A percentile compares a stretch with the other conserved stretches of the same genome.
phyloP scores from a whole-genome alignment of 2,329 filamentous ascomycete species.

The Dactylella cylindrospora region DNA sequence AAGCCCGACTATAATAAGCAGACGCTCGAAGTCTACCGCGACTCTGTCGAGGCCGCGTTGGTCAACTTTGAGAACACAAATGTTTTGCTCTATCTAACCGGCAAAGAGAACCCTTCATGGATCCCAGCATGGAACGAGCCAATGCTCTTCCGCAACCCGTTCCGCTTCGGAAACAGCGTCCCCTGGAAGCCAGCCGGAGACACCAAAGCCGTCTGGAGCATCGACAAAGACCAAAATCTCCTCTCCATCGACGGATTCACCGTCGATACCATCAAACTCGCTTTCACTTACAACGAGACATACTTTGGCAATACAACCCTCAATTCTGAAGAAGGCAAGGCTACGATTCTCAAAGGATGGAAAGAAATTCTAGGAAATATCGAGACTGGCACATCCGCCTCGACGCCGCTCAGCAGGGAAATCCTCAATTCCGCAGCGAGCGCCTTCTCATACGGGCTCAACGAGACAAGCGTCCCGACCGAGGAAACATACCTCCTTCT shows the following conservation, averaged over 20 bases:
- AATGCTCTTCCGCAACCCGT: conserved; percentile 50
- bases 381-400: conserved; percentile 5
- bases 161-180: conserved; percentile 49
- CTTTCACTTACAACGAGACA: conserved; percentile 44
- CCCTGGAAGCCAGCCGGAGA: conserved; percentile 47
- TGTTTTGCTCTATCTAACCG: conserved; percentile 46
- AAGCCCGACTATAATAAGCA: conserved; percentile 46
- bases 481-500: conserved; percentile 42
- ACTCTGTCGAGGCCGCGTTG: conserved; percentile 48
- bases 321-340: conserved; percentile 43
- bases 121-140: conserved; percentile 47
- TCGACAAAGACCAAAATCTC: conserved; percentile 45
- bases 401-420: conserved; percentile 35
- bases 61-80: conserved; percentile 48
- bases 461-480: conserved; percentile 46
- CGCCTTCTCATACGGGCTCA: conserved; percentile 47
- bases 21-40: conserved; percentile 45
- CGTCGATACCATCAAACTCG: conserved; percentile 32
- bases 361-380: conserved; percentile 45
- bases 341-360: conserved; percentile 42
- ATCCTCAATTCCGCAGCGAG: conserved; percentile 46
- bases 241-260: conserved; percentile 43
- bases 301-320: conserved; percentile 46
- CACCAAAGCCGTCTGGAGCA: conserved; percentile 45
- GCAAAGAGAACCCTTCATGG: conserved; percentile 47